Conservation (phyloP, 495 filamentous ascomycete species). For the Podospora sp. region DNA sequence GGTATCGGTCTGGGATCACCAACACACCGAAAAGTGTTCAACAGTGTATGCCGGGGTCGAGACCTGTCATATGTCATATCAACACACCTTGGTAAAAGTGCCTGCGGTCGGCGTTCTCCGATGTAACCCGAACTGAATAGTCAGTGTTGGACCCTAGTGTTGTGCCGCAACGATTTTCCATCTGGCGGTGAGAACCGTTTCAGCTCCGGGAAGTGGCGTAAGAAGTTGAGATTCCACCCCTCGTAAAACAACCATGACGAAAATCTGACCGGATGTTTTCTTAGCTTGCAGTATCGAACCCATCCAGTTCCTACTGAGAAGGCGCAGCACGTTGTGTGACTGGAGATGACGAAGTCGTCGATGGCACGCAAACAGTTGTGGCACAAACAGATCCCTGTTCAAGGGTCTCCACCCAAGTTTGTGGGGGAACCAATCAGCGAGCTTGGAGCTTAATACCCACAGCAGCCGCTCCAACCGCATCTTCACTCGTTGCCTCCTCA, state of each 20-base stretch:
- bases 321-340: neutral
- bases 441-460: neutral
- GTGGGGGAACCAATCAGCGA: neutral
- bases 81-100: too few relatives aligned
- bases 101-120: too few relatives aligned
- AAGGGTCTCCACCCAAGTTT: neutral
- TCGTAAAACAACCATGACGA: neutral
- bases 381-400: neutral
- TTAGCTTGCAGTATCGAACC: neutral
- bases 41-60: too few relatives aligned
- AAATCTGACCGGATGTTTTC: neutral
- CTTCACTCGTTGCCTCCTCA: neutral
- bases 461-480: neutral
- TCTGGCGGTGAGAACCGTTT: too few relatives aligned
- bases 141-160: too few relatives aligned
- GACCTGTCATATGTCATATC: too few relatives aligned
- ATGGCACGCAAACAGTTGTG: neutral
- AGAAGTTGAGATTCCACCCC: neutral
- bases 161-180: too few relatives aligned
- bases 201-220: too few relatives aligned
- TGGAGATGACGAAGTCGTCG: neutral
- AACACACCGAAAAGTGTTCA: too few relatives aligned
- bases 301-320: neutral
- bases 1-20: too few relatives aligned
- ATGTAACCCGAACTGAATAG: too few relatives aligned